Percentiles rank a stretch among this genome's conserved stretches.
These are phyloP conservation scores for Magnusiomyces suaveolens DNA, from an alignment of 1,139 yeast genomes.

Conservation along the genomic window DNA sequence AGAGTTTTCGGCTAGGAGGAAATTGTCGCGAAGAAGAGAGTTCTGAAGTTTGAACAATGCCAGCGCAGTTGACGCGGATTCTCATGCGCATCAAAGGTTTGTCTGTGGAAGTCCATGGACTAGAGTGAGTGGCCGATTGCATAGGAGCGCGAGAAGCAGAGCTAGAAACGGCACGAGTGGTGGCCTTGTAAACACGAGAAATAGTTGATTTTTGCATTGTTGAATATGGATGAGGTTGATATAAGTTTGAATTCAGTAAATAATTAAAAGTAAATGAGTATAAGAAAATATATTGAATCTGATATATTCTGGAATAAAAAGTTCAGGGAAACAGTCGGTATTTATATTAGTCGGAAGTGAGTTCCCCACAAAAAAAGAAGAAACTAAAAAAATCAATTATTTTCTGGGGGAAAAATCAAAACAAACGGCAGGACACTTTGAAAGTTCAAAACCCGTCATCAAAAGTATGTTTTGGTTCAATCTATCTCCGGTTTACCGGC, in stretches of 20 bases:
- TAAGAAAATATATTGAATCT: background rate
- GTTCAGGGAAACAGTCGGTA: background rate
- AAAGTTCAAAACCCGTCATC: no score
- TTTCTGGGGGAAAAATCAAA: no score
- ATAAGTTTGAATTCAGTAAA: background rate
- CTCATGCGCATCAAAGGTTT: constrained; percentile 5
- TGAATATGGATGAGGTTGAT: background rate
- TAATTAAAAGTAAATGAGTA: background rate
- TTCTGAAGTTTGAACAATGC: constrained; percentile 5
- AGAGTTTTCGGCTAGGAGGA: background rate
- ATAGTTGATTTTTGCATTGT: constrained; percentile 2
- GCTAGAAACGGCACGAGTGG: constrained; percentile 1
- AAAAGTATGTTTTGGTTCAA: no score
- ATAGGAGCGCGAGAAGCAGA: background rate
- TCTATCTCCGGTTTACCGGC: no score
- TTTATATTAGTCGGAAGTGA: background rate
- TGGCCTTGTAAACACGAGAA: background rate
- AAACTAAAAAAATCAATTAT: no score
- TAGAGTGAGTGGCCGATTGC: background rate
- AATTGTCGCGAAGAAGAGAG: constrained; percentile 1
- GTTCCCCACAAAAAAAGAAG: no score
- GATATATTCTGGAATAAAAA: background rate
- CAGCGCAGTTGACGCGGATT: constrained; percentile 8
- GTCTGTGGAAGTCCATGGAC: background rate
- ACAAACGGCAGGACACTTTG: no score